Evolutionary conservation across 441 rosid genomes (phyloP).

Genomic region (Adansonia rubrostipa): DNA sequence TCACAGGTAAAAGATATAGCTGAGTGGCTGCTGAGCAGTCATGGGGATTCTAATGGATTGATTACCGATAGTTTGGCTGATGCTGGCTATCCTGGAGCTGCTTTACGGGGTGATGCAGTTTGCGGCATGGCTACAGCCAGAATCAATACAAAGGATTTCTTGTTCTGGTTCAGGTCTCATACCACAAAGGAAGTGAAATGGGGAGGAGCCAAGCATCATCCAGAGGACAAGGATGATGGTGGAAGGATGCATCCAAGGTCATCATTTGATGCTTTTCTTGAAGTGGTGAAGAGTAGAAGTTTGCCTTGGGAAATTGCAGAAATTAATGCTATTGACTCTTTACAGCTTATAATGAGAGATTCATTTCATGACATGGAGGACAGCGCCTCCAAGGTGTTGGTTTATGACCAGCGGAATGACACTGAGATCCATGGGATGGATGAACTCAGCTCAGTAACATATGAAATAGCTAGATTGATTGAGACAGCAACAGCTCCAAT

Average conservation of each 20-base stretch:
- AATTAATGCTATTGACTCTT: conserved; percentile 77
- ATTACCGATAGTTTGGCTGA: conserved; percentile 73
- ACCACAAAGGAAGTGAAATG: conserved; percentile 74
- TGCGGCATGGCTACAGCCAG: conserved; percentile 84
- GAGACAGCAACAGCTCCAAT: conserved; percentile 87
- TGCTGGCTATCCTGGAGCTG: conserved; percentile 72
- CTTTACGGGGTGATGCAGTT: conserved; percentile 67
- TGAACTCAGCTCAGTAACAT: conserved; percentile 66
- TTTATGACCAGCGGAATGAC: conserved; percentile 34
- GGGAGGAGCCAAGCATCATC: conserved; percentile 88
- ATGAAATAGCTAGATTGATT: conserved; percentile 82
- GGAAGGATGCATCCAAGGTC: conserved; percentile 81
- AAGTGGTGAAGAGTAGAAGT: conserved; percentile 73
- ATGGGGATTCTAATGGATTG: conserved; percentile 71
- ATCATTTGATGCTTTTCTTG: conserved; percentile 76
- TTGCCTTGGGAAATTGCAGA: conserved; percentile 80
- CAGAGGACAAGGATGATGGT: conserved; percentile 59
- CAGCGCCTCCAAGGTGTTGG: conserved; percentile 42
- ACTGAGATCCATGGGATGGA: conserved; percentile 39
- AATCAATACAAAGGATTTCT: conserved; percentile 62
- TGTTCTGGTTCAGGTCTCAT: conserved; percentile 88
- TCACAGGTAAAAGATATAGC: conserved; percentile 66
- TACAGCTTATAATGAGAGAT: conserved; percentile 77
- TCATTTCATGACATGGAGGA: conserved; percentile 48
- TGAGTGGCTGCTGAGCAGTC: conserved; percentile 60